Conservation (phyloP, 257 asterid species). For the Gentiana macrophylla region DNA sequence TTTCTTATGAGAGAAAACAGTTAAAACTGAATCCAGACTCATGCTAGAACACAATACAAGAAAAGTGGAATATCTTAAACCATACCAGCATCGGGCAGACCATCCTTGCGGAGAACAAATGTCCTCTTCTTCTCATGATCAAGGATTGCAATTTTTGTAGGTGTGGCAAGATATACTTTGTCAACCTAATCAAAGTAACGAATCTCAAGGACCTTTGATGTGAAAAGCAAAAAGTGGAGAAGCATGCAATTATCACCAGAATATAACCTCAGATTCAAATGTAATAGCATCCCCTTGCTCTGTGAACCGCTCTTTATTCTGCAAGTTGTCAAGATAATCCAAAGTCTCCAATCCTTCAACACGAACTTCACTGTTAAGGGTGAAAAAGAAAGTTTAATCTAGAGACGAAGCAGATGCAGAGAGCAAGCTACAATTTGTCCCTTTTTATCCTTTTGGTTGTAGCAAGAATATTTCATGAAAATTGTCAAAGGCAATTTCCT, state of each 20-base stretch:
- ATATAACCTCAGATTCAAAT: slow-evolving; percentile 67
- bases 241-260: background rate
- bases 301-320: slow-evolving; percentile 47
- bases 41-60: background rate
- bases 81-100: slow-evolving; percentile 72
- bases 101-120: slow-evolving; percentile 60
- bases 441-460: too few species aligned
- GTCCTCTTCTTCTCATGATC: slow-evolving; percentile 88
- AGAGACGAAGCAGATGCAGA: too few species aligned
- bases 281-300: slow-evolving; percentile 89
- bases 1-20: background rate
- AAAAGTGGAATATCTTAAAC: slow-evolving; percentile 4
- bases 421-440: too few species aligned
- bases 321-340: slow-evolving; percentile 60
- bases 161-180: slow-evolving; percentile 64
- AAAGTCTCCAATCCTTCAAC: slow-evolving; percentile 88
- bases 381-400: too few species aligned
- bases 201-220: slow-evolving; percentile 2
- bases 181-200: slow-evolving; percentile 26
- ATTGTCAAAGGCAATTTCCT: too few species aligned
- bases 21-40: background rate
- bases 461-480: too few species aligned
- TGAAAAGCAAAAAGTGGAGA: slow-evolving; percentile 6
- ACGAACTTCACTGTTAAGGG: slow-evolving; percentile 53
- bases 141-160: slow-evolving; percentile 67